phyloP scores from a whole-genome alignment of 306 rosid genomes.

The Cucumis cinereus region DNA sequence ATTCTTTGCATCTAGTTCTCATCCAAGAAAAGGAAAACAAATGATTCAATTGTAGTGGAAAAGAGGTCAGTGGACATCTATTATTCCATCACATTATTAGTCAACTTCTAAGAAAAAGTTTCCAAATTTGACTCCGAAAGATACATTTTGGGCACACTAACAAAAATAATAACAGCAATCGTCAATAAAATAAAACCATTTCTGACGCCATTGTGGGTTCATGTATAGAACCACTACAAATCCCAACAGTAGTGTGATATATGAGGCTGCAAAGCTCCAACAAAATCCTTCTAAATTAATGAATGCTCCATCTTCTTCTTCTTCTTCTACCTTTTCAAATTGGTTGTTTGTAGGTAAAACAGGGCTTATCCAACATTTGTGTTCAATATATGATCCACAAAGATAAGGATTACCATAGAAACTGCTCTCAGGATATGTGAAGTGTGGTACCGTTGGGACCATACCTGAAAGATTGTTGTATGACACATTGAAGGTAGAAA shows the following conservation, averaged over 20 bases:
- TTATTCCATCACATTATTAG: no score
- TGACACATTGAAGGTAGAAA: not conserved
- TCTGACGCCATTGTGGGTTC: conserved; percentile 1
- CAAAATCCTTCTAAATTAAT: not conserved
- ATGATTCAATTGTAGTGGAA: no score
- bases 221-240: not conserved
- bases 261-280: not conserved
- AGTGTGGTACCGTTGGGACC: not conserved
- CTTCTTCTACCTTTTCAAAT: not conserved
- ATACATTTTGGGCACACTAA: not conserved
- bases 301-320: not conserved
- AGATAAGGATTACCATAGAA: conserved; percentile 8
- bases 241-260: not conserved
- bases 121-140: no score
- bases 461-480: conserved; percentile 6
- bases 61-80: no score
- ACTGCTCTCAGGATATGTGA: not conserved
- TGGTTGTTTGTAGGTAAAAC: not conserved
- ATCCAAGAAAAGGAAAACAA: no score
- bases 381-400: not conserved
- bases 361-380: not conserved
- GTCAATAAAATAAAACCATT: not conserved
- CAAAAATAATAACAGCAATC: not conserved
- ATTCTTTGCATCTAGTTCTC: not conserved
- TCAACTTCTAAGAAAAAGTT: no score